Percentiles rank a stretch among this genome's conserved stretches.
Evolutionary conservation across 179 eudicot genomes (phyloP).

Genomic region (Patellifolia procumbens): DNA sequence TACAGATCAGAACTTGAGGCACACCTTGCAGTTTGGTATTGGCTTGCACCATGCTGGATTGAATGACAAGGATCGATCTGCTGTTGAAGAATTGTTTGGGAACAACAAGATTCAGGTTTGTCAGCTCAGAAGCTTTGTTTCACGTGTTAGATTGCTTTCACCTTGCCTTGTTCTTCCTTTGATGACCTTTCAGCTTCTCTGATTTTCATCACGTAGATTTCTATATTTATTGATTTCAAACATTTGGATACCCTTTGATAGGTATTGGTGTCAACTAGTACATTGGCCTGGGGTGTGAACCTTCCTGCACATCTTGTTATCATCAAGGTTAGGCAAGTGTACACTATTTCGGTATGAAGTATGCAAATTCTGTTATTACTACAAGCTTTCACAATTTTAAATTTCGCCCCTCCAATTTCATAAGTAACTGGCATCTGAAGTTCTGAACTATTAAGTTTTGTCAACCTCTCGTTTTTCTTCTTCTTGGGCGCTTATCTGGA

Average conservation of each 20-base stretch:
- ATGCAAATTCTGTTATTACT: background rate
- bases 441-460: background rate
- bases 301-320: constrained; percentile 99
- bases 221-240: background rate
- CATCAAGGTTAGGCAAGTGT: constrained; percentile 65
- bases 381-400: background rate
- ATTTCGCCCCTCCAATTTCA: background rate
- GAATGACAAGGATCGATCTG: constrained; percentile 90
- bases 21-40: constrained; percentile 95
- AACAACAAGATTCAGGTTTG: constrained; percentile 92
- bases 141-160: background rate
- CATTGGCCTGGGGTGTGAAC: constrained; percentile 99
- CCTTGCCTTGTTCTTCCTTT: constrained; percentile 5
- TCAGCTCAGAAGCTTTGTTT: constrained; percentile 14
- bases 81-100: constrained; percentile 92
- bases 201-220: background rate
- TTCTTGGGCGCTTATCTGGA: background rate
- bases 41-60: constrained; percentile 97
- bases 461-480: background rate
- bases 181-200: constrained; percentile 1
- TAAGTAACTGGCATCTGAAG: background rate
- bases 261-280: constrained; percentile 98
- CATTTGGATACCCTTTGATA: constrained; percentile 28
- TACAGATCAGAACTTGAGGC: constrained; percentile 89
- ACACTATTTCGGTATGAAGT: background rate